A percentile compares a stretch with the other conserved stretches of the same genome.
Evolutionary conservation across 1,284 basidiomycete genomes (phyloP).

Genomic region (Ceraceosorus guamensis): DNA sequence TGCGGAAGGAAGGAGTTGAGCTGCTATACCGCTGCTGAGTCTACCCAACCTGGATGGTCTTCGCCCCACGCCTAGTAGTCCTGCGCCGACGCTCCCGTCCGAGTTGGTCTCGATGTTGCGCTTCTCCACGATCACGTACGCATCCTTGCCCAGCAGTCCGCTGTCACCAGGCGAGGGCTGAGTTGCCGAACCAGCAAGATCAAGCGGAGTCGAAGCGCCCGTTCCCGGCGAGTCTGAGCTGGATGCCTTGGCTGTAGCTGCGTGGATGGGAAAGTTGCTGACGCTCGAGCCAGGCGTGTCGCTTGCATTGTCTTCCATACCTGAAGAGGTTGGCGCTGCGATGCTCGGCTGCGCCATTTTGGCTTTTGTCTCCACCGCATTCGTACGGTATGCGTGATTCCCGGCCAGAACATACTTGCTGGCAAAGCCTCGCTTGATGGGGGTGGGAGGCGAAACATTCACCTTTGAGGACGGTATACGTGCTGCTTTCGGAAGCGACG

Average conservation of each 20-base stretch:
- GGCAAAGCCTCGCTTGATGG: neutral
- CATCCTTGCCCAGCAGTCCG: no score
- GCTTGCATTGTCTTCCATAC: conserved; percentile 7
- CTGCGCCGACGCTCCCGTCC: neutral
- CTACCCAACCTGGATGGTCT: conserved; percentile 26
- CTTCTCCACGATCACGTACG: conserved; percentile 57
- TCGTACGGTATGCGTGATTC: no score
- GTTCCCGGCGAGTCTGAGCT: neutral
- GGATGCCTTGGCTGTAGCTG: neutral
- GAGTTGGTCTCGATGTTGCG: conserved; percentile 54
- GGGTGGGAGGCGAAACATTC: neutral
- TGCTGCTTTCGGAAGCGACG: neutral
- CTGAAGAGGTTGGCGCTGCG: neutral
- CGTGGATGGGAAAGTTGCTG: conserved; percentile 4
- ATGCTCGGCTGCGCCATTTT: no score
- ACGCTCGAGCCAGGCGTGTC: conserved; percentile 9
- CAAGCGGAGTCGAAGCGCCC: no score
- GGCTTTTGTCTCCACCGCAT: no score
- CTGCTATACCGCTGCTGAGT: conserved; percentile 14
- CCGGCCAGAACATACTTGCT: neutral
- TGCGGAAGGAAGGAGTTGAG: conserved; percentile 1
- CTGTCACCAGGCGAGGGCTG: no score
- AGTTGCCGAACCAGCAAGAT: no score
- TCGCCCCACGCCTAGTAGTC: conserved; percentile 14
- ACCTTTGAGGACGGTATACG: no score